Base-by-base conservation (phyloP, 116 monocot species). In the Zostera marina region DNA sequence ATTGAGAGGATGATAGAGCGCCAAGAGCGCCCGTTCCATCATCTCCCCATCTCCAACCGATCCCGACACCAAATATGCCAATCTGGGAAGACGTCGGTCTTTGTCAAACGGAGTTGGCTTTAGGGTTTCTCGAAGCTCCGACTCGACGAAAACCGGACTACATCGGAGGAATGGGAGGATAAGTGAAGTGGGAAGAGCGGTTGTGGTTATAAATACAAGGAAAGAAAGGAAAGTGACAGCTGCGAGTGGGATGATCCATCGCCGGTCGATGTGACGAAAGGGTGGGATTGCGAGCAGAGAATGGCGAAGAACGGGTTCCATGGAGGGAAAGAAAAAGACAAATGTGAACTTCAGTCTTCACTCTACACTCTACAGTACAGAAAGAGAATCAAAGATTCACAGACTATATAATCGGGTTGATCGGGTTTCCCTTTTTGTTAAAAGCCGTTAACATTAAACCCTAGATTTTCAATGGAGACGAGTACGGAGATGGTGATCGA, bases 401-500 rank as follows among this genome's bases (percentile, higher is more conserved):
- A 1, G 32, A 32, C 32, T 0, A 32, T 32, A 32, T 32, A 32
- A 32, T 3, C 32, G 32, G 32, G 32, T 32, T 32, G 32, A 32
- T 5, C 32, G 32, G 32, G 32, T 1, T 32, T 32, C 5, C 32
- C 32, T 32, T 32, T 32, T 5, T 5, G 4, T 5, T 5, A 32
- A 32, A 32, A 32, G 16, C 48, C 48, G 8, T 16, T 8, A 48
- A 16, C 8, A 12, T 19, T 8, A 48, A 19, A 48, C 16, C 48
- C 44, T 19, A 16, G 48, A 12, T 48, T n/a, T 48, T 16, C 32
- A 32, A 32, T 32, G 48, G 19, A n/a, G 16, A 52, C 58, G 72
- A 58, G 74, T 3, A 74, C 68, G 71, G 80, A 67, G 55, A 92
- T 81, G 92, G 77, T 81, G 63, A 49, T 79, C 59, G 87, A 84